Evolutionary conservation across 176 grass and related monocot species (phyloP).

Genomic region (barley (Hordeum vulgare)): MorexV3_pseudomolecules_assembly NC_058524.1:215025924-215026423

Average conservation of each 20-base stretch:
- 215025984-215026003: conserved; percentile 71
- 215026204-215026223: neutral
- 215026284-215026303: neutral
- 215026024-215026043: conserved; percentile 42
- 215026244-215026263: neutral
- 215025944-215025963: conserved; percentile 65
- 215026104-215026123: conserved; percentile 58
- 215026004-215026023: conserved; percentile 58
- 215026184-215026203: neutral
- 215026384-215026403: too few species aligned
- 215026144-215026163: conserved; percentile 42
- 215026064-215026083: conserved; percentile 41
- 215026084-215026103: conserved; percentile 55
- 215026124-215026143: conserved; percentile 50
- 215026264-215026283: too few species aligned
- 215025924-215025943: neutral
- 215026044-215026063: conserved; percentile 75
- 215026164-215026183: conserved; percentile 41
- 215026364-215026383: too few species aligned
- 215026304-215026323: neutral
- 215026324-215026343: conserved; percentile 1
- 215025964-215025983: conserved; percentile 65
- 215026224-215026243: neutral
- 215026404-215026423: too few species aligned
- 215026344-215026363: too few species aligned